Percentiles rank a stretch among this genome's conserved stretches.
Evolutionary conservation across 192 early-diverging fungal species (phyloP).

Genomic region (Mortierella antarctica): DNA sequence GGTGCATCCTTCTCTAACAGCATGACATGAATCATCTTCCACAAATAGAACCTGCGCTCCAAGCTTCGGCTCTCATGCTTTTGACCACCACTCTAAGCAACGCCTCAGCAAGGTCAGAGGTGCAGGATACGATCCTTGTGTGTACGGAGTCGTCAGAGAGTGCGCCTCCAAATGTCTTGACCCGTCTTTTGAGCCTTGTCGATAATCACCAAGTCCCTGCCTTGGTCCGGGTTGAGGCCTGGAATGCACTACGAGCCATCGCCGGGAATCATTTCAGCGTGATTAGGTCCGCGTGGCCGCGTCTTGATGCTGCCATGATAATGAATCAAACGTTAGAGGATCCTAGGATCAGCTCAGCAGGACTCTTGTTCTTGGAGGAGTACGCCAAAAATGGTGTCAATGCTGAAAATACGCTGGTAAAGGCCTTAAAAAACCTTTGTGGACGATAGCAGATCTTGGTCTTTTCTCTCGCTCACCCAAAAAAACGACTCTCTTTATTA

Average conservation of each 20-base stretch:
- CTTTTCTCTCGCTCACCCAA: not conserved
- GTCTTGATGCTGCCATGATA: constrained; percentile 33
- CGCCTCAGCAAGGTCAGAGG: constrained; percentile 16
- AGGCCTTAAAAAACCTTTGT: not conserved
- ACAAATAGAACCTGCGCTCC: constrained; percentile 22
- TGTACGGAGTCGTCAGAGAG: not conserved
- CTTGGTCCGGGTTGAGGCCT: constrained; percentile 48
- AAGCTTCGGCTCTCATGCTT: constrained; percentile 19
- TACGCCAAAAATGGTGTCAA: constrained; percentile 47
- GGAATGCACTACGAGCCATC: constrained; percentile 52
- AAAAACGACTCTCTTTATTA: not conserved
- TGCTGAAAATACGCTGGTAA: constrained; percentile 18
- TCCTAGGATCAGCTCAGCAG: constrained; percentile 46
- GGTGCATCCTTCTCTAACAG: too few species aligned
- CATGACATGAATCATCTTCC: too few species aligned
- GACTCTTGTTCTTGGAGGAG: constrained; percentile 55
- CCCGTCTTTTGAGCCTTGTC: constrained; percentile 32
- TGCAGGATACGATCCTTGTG: constrained; percentile 17
- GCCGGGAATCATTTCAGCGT: constrained; percentile 48
- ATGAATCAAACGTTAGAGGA: constrained; percentile 31
- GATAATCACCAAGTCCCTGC: not conserved
- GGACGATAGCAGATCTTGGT: not conserved
- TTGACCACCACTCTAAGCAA: constrained; percentile 29
- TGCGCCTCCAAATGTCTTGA: constrained; percentile 9
- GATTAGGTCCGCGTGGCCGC: constrained; percentile 35